These are phyloP conservation scores for Cryptococcus jaspeensis DNA, from an alignment of 1,284 basidiomycete genomes.

Conservation along the genomic window DNA sequence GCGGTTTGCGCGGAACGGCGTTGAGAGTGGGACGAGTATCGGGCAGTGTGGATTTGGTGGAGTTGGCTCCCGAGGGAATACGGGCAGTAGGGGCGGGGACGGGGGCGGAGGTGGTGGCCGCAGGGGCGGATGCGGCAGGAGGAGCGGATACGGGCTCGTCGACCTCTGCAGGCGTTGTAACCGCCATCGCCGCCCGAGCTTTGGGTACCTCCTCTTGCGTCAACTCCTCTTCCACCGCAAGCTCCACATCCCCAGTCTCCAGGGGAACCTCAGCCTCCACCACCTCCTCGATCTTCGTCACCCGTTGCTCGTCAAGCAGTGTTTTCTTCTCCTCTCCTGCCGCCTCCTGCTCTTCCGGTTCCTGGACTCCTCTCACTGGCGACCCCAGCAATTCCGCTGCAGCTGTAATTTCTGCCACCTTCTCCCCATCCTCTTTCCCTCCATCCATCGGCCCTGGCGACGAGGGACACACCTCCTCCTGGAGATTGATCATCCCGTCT, in stretches of 20 bases:
- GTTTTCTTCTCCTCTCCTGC: not conserved
- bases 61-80: not conserved
- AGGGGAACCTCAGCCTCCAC: not conserved
- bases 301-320: not conserved
- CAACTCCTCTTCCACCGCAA: not conserved
- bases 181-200: not conserved
- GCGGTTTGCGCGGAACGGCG: slow-evolving; percentile 10
- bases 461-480: slow-evolving; percentile 14
- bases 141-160: not conserved
- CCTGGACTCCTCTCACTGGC: not conserved
- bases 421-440: not conserved
- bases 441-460: not conserved
- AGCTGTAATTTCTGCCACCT: slow-evolving; percentile 7
- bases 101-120: not conserved
- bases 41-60: slow-evolving; percentile 1
- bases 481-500: slow-evolving; percentile 13
- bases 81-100: not conserved
- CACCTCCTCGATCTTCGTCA: not conserved
- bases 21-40: not conserved
- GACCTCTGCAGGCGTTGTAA: not conserved
- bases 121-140: too few species aligned
- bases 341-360: not conserved
- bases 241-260: not conserved
- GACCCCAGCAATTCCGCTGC: slow-evolving; percentile 7
- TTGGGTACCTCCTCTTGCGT: not conserved